These are phyloP conservation scores for Syzygium jambos DNA, from an alignment of 345 rosid genomes.

Conservation along the genomic window DNA sequence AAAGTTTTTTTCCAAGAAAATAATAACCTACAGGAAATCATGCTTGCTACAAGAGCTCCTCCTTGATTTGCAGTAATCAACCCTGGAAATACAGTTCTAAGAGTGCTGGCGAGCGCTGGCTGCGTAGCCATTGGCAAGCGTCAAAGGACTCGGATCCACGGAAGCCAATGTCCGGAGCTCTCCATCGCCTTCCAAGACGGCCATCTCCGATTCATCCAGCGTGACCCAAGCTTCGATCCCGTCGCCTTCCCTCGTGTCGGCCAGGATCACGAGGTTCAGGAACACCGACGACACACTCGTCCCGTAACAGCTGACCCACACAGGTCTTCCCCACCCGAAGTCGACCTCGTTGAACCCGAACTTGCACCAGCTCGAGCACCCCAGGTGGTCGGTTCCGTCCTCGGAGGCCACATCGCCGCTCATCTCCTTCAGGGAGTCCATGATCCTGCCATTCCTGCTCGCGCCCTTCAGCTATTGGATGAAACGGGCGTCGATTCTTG, in stretches of 20 bases:
- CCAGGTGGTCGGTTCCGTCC: conserved; percentile 4
- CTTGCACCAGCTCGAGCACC: conserved; percentile 10
- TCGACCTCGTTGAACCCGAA: conserved; percentile 17
- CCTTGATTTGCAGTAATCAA: no score
- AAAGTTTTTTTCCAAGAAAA: no score
- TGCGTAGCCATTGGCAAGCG: neutral
- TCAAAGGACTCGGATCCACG: conserved; percentile 1
- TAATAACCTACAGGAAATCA: no score
- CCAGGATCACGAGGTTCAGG: conserved; percentile 27
- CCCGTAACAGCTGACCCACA: conserved; percentile 4
- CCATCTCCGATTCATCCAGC: conserved; percentile 34
- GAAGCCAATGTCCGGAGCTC: conserved; percentile 16
- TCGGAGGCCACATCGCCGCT: neutral
- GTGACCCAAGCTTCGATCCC: conserved; percentile 49
- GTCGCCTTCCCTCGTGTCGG: conserved; percentile 20
- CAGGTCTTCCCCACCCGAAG: conserved; percentile 28
- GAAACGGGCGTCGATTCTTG: conserved; percentile 4
- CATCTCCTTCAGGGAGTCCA: conserved; percentile 2
- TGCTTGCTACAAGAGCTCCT: no score
- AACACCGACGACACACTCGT: neutral
- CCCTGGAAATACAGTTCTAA: neutral
- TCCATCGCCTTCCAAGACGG: conserved; percentile 6
- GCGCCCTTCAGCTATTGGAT: conserved; percentile 5
- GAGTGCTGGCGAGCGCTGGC: neutral
- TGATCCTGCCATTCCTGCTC: neutral